These are phyloP conservation scores for Sporothrix pallida DNA, from an alignment of 2,329 filamentous ascomycete genomes.

Conservation along the genomic window DNA sequence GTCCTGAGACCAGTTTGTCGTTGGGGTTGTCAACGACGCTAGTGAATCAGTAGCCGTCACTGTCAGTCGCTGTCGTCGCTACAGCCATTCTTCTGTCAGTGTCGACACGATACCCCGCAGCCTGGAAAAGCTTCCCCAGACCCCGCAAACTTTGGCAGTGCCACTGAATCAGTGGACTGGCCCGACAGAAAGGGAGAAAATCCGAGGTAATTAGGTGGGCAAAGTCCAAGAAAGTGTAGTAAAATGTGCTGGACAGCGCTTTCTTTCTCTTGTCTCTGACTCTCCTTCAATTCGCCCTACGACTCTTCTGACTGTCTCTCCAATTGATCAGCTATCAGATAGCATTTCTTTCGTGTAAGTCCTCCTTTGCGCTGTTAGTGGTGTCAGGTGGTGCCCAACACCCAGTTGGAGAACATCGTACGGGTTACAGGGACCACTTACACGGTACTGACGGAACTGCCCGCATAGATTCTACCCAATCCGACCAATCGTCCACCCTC, in stretches of 20 bases:
- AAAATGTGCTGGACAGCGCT: not conserved
- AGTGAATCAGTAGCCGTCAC: constrained; percentile 25
- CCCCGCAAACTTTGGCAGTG: constrained; percentile 13
- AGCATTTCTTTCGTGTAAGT: not conserved
- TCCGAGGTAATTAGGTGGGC: not conserved
- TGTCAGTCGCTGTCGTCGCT: not conserved
- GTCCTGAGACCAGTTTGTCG: constrained; percentile 17
- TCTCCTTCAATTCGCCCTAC: not conserved
- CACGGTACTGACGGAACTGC: not conserved
- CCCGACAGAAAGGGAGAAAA: not conserved
- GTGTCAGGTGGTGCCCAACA: too few species aligned
- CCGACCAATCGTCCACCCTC: too few species aligned
- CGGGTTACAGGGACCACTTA: not conserved
- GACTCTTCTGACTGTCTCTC: too few species aligned
- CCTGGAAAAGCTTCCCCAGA: constrained; percentile 32
- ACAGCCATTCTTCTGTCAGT: not conserved
- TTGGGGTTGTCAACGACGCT: not conserved
- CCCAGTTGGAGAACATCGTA: too few species aligned
- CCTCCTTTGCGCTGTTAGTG: too few species aligned
- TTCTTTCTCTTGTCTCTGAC: not conserved
- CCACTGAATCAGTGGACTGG: constrained; percentile 25
- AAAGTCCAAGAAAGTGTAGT: not conserved
- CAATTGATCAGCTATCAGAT: not conserved
- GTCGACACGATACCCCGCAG: constrained; percentile 8
- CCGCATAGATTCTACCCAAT: not conserved